phyloP scores from a whole-genome alignment of 1,284 basidiomycete species.

The Sporisorium sorghi region DNA sequence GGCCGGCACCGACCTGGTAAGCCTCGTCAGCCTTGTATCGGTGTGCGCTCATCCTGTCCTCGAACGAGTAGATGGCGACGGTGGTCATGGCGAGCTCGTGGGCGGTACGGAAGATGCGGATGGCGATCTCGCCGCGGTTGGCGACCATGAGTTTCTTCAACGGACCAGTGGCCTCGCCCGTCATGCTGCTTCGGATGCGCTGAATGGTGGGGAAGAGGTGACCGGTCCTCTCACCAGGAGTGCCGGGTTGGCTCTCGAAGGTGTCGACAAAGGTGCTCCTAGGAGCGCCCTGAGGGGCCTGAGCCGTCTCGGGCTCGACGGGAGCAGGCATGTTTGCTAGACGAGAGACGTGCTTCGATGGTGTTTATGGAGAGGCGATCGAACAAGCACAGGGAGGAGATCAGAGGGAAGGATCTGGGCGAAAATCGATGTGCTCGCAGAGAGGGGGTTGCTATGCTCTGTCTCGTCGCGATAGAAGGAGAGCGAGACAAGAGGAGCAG shows the following conservation, averaged over 20 bases:
- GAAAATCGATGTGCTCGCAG: constrained; percentile 4
- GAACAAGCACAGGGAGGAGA: not conserved
- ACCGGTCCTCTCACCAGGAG: constrained; percentile 59
- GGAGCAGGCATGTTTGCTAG: constrained; percentile 31
- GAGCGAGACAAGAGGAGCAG: constrained; percentile 9
- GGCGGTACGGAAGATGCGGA: constrained; percentile 97
- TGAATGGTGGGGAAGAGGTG: constrained; percentile 65
- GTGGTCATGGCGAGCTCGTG: constrained; percentile 99
- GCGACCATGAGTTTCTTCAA: constrained; percentile 68
- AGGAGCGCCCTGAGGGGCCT: constrained; percentile 51
- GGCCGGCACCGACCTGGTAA: constrained; percentile 94
- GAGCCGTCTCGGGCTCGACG: constrained; percentile 48
- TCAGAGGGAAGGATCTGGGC: constrained; percentile 1
- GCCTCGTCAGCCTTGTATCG: constrained; percentile 99
- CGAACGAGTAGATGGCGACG: constrained; percentile 96
- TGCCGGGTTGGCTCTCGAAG: constrained; percentile 62
- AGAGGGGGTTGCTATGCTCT: constrained; percentile 14
- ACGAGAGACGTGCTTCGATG: not conserved
- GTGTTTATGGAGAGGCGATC: not conserved
- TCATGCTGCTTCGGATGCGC: constrained; percentile 59
- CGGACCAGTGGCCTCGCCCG: constrained; percentile 47
- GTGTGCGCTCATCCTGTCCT: constrained; percentile 96
- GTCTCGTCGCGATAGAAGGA: constrained; percentile 17
- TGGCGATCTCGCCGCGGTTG: constrained; percentile 82
- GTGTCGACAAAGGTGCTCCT: constrained; percentile 62